Evolutionary conservation across 495 filamentous ascomycete species (phyloP), one percentile per base, ranked within the genome.

Genomic region (Cercophora scortea): DNA sequence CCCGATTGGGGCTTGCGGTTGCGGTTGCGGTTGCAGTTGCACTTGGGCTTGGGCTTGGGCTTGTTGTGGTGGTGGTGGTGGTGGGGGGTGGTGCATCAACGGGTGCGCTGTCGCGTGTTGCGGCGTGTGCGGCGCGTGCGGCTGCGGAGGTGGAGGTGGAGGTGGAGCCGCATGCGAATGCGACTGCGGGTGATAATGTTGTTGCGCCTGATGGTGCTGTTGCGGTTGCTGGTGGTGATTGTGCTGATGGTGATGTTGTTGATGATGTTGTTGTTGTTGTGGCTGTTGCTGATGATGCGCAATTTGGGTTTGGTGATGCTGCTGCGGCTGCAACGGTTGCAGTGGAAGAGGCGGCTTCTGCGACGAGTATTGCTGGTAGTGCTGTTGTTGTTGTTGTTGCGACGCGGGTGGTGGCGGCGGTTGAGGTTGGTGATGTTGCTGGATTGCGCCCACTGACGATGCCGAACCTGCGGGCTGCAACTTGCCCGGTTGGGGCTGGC

Each of bases 401-500:
- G 47, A 38, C 13, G 16, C 13, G 10, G 42, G 17, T 17, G 41
- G 15, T 44, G 49, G 33, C n/a, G 25, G 25, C 25, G 25, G 25
- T 25, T 25, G 25, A 25, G 25, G 25, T 2, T 25, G 25, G 25
- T 25, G 25, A 25, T 25, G 5, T 25, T 25, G 25, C 25, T 25
- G 25, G 25, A 25, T 25, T 25, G 25, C 2, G 5, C 25, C 25
- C 25, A 25, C 5, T 25, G 45, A 18, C 18, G 53, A 43, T n/a
- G 35, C 15, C 25, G 49, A 38, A 45, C 25, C 32, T 19, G 52
- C 33, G 11, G 53, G 11, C 25, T 47, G 42, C 13, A 48, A 12
- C 51, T 57, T 60, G 38, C 48, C 56, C 33, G 53, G 56, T 33
- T 60, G 49, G 41, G 54, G 42, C 32, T 53, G 54, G 42, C 58